These are phyloP conservation scores for Phoenix dactylifera DNA, from an alignment of 176 grass and related monocot genomes.

Conservation along the genomic window DNA sequence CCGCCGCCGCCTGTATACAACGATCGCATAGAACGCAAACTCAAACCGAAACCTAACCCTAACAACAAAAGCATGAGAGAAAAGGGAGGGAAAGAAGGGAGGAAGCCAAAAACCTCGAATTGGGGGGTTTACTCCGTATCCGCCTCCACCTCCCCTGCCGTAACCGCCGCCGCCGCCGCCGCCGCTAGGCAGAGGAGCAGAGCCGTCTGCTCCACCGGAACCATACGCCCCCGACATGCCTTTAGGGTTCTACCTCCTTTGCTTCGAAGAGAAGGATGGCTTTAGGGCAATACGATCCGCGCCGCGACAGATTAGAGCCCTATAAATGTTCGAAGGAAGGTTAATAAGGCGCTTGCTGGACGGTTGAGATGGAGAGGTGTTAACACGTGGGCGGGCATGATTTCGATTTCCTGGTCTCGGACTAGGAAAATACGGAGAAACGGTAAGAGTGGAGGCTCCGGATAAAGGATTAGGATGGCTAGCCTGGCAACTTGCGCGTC, in stretches of 20 bases:
- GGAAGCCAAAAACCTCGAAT: neutral
- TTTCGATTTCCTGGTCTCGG: no score
- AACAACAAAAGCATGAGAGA: no score
- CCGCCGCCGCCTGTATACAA: constrained; percentile 6
- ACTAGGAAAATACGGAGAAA: no score
- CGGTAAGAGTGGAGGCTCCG: no score
- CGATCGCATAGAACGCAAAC: constrained; percentile 1
- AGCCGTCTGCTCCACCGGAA: constrained; percentile 38
- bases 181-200: constrained; percentile 5
- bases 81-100: neutral
- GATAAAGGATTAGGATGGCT: no score
- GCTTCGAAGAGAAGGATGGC: neutral
- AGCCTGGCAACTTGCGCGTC: no score
- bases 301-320: neutral
- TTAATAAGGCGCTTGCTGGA: neutral
- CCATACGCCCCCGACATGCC: constrained; percentile 58
- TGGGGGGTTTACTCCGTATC: no score
- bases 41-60: no score
- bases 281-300: neutral
- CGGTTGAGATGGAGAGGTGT: constrained; percentile 16
- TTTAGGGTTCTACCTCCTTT: constrained; percentile 33
- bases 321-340: neutral
- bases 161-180: constrained; percentile 27
- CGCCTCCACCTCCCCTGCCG: constrained; percentile 20
- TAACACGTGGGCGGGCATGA: no score